phyloP scores from a whole-genome alignment of 768 basidiomycete genomes.

The Gelatoporia subvermispora region DNA sequence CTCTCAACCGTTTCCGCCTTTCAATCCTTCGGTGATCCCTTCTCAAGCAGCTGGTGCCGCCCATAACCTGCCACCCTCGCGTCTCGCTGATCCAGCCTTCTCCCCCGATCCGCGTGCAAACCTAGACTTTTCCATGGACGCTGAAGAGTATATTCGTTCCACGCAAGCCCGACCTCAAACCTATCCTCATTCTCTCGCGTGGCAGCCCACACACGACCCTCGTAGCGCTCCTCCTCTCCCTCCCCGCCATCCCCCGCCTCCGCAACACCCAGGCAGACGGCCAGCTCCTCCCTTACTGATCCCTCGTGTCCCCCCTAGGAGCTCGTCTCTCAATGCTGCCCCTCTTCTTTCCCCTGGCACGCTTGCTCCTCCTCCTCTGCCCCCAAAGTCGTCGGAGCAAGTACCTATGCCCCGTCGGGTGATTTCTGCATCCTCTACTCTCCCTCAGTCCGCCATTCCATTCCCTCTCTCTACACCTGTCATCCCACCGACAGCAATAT shows the following conservation, averaged over 20 bases:
- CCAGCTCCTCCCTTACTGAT: too few relatives aligned
- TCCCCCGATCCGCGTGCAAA: constrained; percentile 27
- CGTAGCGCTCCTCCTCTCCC: too few relatives aligned
- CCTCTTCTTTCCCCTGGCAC: constrained; percentile 10
- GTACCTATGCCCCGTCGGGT: constrained; percentile 7
- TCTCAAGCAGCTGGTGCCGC: neutral
- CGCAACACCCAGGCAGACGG: too few relatives aligned
- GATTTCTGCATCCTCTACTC: constrained; percentile 9
- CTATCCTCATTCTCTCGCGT: neutral
- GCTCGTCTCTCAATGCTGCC: too few relatives aligned
- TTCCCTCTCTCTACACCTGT: constrained; percentile 4
- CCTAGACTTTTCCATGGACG: constrained; percentile 25
- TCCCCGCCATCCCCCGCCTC: too few relatives aligned
- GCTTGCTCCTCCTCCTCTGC: constrained; percentile 5
- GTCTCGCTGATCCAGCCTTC: constrained; percentile 29
- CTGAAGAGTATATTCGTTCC: constrained; percentile 18
- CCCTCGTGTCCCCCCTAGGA: too few relatives aligned
- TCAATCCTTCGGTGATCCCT: neutral
- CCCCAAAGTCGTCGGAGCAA: constrained; percentile 9
- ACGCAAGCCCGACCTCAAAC: constrained; percentile 10
- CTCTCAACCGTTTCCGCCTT: neutral
- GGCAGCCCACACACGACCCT: too few relatives aligned
- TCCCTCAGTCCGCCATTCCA: neutral
- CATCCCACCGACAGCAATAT: constrained; percentile 5
- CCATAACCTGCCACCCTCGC: neutral